Conservation (phyloP, 1,284 basidiomycete species). For the Cryptococcus sp. region DNA sequence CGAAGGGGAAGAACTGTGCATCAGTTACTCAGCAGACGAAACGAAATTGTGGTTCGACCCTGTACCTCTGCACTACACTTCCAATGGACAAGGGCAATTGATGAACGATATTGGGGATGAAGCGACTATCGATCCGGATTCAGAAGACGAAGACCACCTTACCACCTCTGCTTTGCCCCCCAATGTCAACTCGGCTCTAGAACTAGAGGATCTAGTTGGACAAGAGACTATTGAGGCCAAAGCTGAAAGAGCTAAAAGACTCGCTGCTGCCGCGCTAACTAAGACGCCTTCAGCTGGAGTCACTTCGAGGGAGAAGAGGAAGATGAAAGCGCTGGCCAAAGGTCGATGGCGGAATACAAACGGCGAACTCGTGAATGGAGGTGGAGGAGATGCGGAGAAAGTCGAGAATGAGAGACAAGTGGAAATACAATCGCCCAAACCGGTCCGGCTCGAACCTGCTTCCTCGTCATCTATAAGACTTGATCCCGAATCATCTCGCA, state of each 20-base stretch:
- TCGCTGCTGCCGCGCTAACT: neutral
- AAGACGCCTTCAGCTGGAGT: neutral
- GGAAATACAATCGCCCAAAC: slow-evolving; percentile 11
- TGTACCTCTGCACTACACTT: neutral
- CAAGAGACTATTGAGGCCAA: neutral
- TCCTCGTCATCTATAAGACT: neutral
- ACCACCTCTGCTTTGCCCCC: neutral
- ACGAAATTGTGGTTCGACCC: slow-evolving; percentile 51
- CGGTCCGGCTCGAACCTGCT: slow-evolving; percentile 2
- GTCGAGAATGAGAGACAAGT: neutral
- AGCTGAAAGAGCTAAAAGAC: neutral
- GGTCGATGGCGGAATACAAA: no score
- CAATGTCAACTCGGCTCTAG: neutral
- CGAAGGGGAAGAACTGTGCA: slow-evolving; percentile 46
- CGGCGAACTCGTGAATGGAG: no score
- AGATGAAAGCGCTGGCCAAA: slow-evolving; percentile 3
- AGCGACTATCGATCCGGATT: slow-evolving; percentile 3
- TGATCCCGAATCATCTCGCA: neutral
- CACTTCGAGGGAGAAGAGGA: slow-evolving; percentile 1
- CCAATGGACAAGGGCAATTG: neutral
- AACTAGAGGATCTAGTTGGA: slow-evolving; percentile 5
- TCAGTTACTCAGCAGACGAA: slow-evolving; percentile 51
- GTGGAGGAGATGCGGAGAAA: neutral
- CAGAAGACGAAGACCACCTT: slow-evolving; percentile 4
- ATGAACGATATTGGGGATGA: neutral